phyloP scores from a whole-genome alignment of 2,329 filamentous ascomycete species.

The Aspergillus thermomutatus region DNA sequence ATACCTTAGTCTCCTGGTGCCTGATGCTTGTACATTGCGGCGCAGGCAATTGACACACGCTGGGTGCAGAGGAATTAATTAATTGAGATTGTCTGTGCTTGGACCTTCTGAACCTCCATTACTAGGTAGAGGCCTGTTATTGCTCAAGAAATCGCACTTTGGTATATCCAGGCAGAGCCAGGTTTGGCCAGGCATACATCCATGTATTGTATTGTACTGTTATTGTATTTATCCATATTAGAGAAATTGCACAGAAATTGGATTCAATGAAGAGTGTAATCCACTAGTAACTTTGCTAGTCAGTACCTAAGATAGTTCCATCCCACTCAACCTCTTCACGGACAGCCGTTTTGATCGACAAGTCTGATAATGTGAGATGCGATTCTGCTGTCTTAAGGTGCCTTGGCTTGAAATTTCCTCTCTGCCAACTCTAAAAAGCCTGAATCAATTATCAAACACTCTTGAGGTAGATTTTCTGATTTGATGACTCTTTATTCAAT shows the following conservation, averaged over 20 bases:
- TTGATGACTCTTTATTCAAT: not conserved
- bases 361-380: constrained; percentile 9
- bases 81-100: not conserved
- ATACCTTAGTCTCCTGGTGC: not conserved
- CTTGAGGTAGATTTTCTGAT: not conserved
- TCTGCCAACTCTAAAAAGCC: not conserved
- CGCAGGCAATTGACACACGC: not conserved
- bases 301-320: too few species aligned
- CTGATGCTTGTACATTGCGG: not conserved
- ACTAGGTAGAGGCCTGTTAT: not conserved
- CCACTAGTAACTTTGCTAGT: not conserved
- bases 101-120: not conserved
- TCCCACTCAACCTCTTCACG: constrained; percentile 2
- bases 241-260: too few species aligned
- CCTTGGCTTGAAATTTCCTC: not conserved
- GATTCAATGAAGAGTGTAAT: not conserved
- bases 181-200: not conserved
- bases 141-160: not conserved
- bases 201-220: not conserved
- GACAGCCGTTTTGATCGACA: constrained; percentile 19
- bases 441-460: not conserved
- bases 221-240: not conserved
- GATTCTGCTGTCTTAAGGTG: constrained; percentile 8
- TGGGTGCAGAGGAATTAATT: not conserved
- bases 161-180: not conserved